Evolutionary conservation across 1,284 basidiomycete species (phyloP).

Genomic region (Porodaedalea pini): DNA sequence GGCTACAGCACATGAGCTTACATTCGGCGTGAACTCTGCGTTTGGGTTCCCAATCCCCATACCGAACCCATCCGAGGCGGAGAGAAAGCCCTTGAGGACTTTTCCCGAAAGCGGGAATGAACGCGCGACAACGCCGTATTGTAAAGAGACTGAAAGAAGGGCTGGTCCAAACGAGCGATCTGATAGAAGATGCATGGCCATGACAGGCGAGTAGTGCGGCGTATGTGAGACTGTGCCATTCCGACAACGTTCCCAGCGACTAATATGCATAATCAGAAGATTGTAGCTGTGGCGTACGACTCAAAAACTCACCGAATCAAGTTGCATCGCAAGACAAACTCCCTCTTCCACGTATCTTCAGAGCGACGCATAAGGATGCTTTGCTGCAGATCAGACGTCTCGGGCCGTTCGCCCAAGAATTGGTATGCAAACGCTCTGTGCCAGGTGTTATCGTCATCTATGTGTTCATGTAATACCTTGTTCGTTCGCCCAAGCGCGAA

Average conservation of each 20-base stretch:
- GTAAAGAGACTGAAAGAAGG: conserved; percentile 63
- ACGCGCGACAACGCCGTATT: conserved; percentile 72
- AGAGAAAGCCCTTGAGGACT: conserved; percentile 69
- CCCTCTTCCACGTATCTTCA: conserved; percentile 62
- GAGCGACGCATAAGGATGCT: conserved; percentile 54
- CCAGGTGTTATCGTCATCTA: conserved; percentile 82
- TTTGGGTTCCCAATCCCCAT: conserved; percentile 74
- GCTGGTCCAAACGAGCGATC: conserved; percentile 35
- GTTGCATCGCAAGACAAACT: conserved; percentile 56
- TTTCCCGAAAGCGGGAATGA: conserved; percentile 71
- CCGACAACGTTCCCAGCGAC: conserved; percentile 70
- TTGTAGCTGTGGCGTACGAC: conserved; percentile 3
- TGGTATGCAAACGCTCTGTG: conserved; percentile 72
- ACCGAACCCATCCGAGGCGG: conserved; percentile 57
- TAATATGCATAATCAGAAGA: conserved; percentile 29
- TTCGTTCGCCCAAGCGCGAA: conserved; percentile 56
- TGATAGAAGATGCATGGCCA: conserved; percentile 56
- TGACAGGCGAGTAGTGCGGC: conserved; percentile 55
- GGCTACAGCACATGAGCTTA: conserved; percentile 52
- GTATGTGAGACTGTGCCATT: conserved; percentile 57
- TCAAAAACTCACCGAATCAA: conserved; percentile 46
- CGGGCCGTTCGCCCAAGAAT: conserved; percentile 56
- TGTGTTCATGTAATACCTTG: conserved; percentile 55
- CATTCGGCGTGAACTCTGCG: conserved; percentile 68
- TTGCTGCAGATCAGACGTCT: conserved; percentile 25